Evolutionary conservation across 2,329 filamentous ascomycete species (phyloP).

Genomic region (Tolypocladium nubicola): DNA sequence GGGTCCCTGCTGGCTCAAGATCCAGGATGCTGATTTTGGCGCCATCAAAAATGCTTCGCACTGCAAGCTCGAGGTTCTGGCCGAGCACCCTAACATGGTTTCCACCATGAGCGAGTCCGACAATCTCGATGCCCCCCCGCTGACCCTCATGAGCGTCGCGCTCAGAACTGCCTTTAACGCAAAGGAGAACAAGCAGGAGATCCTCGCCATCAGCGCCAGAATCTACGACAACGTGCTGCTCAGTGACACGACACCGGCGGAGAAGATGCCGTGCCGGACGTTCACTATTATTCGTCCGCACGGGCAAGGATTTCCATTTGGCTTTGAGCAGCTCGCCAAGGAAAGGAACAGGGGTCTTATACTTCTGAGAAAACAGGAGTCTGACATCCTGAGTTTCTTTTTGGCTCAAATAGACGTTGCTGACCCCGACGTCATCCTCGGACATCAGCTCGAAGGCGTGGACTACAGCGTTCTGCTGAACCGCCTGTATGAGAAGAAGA

Average conservation of each 20-base stretch:
- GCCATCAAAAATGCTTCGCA: slow-evolving; percentile 87
- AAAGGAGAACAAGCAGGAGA: slow-evolving; percentile 93
- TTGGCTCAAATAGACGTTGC: slow-evolving; percentile 77
- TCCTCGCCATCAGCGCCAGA: slow-evolving; percentile 80
- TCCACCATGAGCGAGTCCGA: slow-evolving; percentile 66
- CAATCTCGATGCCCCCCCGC: slow-evolving; percentile 68
- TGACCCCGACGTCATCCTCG: slow-evolving; percentile 88
- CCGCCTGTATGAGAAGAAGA: slow-evolving; percentile 81
- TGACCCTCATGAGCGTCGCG: slow-evolving; percentile 93
- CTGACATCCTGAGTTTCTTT: slow-evolving; percentile 78
- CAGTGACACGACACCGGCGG: slow-evolving; percentile 76
- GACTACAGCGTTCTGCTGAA: slow-evolving; percentile 88
- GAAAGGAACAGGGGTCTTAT: slow-evolving; percentile 66
- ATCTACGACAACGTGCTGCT: slow-evolving; percentile 87
- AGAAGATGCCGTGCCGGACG: slow-evolving; percentile 78
- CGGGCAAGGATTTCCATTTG: slow-evolving; percentile 65
- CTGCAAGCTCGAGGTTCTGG: slow-evolving; percentile 88
- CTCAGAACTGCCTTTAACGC: slow-evolving; percentile 81
- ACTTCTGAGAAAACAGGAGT: slow-evolving; percentile 73
- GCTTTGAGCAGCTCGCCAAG: slow-evolving; percentile 69
- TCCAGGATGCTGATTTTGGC: slow-evolving; percentile 74
- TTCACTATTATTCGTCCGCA: slow-evolving; percentile 86
- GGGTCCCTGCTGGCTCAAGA: slow-evolving; percentile 95
- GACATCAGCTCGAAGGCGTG: slow-evolving; percentile 93
- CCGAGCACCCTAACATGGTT: slow-evolving; percentile 68